Evolutionary conservation across 2,329 filamentous ascomycete genomes (phyloP), one percentile per base, ranked within the genome.

Genomic region (Amauroascus niger): DNA sequence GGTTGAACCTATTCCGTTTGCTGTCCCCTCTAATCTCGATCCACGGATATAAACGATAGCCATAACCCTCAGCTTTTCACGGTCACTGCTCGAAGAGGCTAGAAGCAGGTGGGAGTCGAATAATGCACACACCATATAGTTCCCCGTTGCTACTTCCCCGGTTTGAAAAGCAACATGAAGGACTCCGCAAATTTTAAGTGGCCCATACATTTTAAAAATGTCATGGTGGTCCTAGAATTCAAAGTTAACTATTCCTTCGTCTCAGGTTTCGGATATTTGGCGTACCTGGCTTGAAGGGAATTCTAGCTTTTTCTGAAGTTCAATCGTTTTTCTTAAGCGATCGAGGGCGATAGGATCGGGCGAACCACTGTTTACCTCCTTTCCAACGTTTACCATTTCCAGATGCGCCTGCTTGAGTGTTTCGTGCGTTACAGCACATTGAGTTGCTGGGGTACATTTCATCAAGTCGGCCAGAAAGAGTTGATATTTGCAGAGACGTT

Each of bases 401-500:
- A 82, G 79, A 30, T 94, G 74, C 0, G 86, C 79, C 58, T 82
- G 84, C 56, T 88, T 83, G 16, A 97, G 80, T 51, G 88, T 84
- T 65, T 85, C 82, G 68, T 95, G 86, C 0, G 88, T 85, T 57
- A 82, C 82, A 0, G 89, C 88, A 63, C 89, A 94, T 64, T 97
- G 91, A 53, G 80, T 83, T 1, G 88, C 86, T 1, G 88, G 87
- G 0, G 90, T 96, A 60, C 84, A 79, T 63, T 86, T 90, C 56
- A 90, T 76, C 7, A 98, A 76, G 63, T 96, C 88, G 4, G 82
- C 78, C 63, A 97, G 90, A 1, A 97, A 74, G 3, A 98, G 74
- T 9, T 88, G 88, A 64, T 97, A 97, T 71, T 86, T 88, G 73
- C 88, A 95, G 20, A 96, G 80, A 53, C 91, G 80, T 69, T 98